Conservation (phyloP, 345 rosid genomes). For the Garcia nutans region DNA sequence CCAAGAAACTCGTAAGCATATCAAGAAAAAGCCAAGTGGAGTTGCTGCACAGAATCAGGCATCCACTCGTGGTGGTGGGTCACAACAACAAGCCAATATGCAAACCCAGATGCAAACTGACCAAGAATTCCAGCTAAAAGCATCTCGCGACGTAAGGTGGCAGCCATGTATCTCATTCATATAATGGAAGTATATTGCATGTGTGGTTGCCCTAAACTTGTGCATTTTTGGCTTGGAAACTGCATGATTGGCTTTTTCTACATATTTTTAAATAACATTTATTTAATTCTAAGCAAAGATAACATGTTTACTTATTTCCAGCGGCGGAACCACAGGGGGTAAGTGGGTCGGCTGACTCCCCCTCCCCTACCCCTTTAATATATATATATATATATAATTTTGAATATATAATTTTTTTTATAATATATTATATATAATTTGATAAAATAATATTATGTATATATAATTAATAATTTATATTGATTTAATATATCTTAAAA, state of each 20-base stretch:
- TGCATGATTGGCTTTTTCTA: constrained; percentile 6
- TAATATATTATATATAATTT: no score
- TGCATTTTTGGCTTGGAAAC: constrained; percentile 10
- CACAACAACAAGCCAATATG: constrained; percentile 25
- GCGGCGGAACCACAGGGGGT: no score
- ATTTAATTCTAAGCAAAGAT: not conserved
- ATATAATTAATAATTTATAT: no score
- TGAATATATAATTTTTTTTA: no score
- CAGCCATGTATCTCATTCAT: constrained; percentile 51
- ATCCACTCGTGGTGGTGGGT: not conserved
- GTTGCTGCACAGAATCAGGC: constrained; percentile 20
- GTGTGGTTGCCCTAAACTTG: constrained; percentile 20
- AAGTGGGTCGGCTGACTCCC: no score
- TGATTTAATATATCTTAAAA: no score
- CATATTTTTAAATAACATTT: not conserved
- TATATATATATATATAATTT: no score
- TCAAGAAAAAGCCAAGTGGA: constrained; percentile 22
- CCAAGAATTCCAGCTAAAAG: constrained; percentile 75
- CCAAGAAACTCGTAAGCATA: constrained; percentile 38
- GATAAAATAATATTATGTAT: no score
- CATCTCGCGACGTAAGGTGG: constrained; percentile 99
- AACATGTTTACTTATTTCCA: no score
- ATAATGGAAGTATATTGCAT: constrained; percentile 29
- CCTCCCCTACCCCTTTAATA: no score
- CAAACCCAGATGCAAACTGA: constrained; percentile 47